Evolutionary conservation across 2,329 filamentous ascomycete species (phyloP).

Genomic region (Pleomassaria siparia): DNA sequence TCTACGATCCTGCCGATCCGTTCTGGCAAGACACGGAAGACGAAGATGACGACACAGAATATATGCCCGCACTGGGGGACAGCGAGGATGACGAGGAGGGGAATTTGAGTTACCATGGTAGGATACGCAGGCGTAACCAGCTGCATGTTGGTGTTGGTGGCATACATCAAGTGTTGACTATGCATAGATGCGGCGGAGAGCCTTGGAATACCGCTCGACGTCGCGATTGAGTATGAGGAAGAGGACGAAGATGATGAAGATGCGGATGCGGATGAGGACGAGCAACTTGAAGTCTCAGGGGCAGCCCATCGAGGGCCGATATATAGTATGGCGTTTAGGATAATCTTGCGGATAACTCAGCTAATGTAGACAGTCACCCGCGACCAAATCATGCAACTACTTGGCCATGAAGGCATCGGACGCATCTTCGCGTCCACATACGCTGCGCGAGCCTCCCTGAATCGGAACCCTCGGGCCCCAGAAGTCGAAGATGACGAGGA

Average conservation of each 20-base stretch:
- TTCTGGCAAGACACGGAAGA: conserved; percentile 39
- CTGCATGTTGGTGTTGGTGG: conserved; percentile 9
- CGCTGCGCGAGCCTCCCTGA: conserved; percentile 18
- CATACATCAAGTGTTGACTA: conserved; percentile 4
- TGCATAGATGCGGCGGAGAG: conserved; percentile 45
- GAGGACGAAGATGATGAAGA: conserved; percentile 32
- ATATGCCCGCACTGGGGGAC: conserved; percentile 47
- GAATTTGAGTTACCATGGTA: conserved; percentile 41
- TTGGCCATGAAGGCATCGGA: conserved; percentile 56
- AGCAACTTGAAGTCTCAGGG: conserved; percentile 30
- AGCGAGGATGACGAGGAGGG: conserved; percentile 43
- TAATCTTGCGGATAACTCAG: neutral
- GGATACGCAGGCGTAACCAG: neutral
- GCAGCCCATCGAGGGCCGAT: conserved; percentile 10
- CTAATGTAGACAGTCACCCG: conserved; percentile 45
- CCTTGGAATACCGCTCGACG: conserved; percentile 43
- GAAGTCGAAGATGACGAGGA: conserved; percentile 44
- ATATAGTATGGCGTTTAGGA: conserved; percentile 25
- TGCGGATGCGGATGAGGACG: conserved; percentile 29
- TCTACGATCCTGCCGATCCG: conserved; percentile 36
- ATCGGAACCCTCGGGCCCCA: conserved; percentile 12
- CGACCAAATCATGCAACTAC: conserved; percentile 56
- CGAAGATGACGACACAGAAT: conserved; percentile 54
- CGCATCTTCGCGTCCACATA: conserved; percentile 50
- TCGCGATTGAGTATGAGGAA: conserved; percentile 45